Evolutionary conservation across 495 filamentous ascomycete genomes (phyloP).

Genomic region (Arthonia radiata): DNA sequence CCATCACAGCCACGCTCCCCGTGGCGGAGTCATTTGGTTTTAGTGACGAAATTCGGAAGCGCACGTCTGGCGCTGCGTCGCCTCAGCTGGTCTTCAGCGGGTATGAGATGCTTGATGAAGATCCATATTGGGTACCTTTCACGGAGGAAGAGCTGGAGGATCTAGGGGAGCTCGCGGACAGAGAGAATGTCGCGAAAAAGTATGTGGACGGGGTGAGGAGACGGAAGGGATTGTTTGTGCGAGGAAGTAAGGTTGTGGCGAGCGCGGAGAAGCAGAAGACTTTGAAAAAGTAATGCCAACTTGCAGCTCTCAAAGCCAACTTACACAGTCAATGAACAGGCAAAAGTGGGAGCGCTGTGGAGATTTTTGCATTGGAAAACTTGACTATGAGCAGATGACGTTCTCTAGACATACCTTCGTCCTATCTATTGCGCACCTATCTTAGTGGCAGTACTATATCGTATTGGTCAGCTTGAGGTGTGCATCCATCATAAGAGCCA

Average conservation of each 20-base stretch:
- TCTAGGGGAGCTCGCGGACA: constrained; percentile 74
- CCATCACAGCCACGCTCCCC: constrained; percentile 61
- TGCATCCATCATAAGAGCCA: too few species aligned
- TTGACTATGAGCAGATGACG: too few species aligned
- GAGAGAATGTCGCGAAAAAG: constrained; percentile 81
- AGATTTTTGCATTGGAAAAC: too few species aligned
- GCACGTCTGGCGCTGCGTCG: constrained; percentile 68
- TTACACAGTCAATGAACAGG: too few species aligned
- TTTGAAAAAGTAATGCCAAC: constrained; percentile 66
- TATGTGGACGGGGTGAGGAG: constrained; percentile 77
- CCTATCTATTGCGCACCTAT: too few species aligned
- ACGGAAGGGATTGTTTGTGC: constrained; percentile 68
- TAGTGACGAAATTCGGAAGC: constrained; percentile 81
- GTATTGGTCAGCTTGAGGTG: too few species aligned
- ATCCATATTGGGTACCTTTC: constrained; percentile 92
- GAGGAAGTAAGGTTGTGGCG: constrained; percentile 51
- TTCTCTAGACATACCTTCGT: too few species aligned
- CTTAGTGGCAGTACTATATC: too few species aligned
- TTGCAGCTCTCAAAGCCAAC: too few species aligned
- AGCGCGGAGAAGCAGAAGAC: constrained; percentile 99
- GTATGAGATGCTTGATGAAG: constrained; percentile 71
- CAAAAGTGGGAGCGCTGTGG: too few species aligned
- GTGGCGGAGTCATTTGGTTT: constrained; percentile 93
- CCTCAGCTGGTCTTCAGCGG: constrained; percentile 86
- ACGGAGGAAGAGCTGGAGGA: constrained; percentile 96